Conservation (phyloP, 371 early-diverging fungal species). For the Blakeslea trispora region DNA sequence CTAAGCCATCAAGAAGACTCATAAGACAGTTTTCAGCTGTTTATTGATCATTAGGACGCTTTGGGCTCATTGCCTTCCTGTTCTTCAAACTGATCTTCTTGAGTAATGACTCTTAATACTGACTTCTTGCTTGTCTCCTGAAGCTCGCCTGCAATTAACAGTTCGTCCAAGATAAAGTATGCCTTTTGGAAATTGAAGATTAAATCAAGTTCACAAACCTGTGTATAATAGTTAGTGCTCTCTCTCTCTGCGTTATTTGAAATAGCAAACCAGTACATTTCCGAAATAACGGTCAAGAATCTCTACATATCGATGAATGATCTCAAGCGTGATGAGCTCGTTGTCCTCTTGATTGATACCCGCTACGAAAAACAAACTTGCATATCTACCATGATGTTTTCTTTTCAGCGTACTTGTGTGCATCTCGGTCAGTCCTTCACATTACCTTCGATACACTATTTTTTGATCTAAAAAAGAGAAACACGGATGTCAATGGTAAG, state of each 20-base stretch:
- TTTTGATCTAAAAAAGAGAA: conserved; percentile 85
- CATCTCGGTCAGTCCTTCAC: background rate
- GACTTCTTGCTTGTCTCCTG: conserved; percentile 84
- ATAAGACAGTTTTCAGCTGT: background rate
- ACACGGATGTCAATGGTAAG: too few species aligned
- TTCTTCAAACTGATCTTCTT: conserved; percentile 77
- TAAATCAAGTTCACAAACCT: conserved; percentile 89
- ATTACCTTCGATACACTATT: conserved; percentile 81
- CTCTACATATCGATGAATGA: conserved; percentile 97
- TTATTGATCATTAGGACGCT: conserved; percentile 25
- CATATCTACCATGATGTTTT: conserved; percentile 72
- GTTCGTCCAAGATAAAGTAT: conserved; percentile 84
- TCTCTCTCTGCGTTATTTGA: background rate
- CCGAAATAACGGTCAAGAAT: conserved; percentile 96
- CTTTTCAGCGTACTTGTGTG: conserved; percentile 1
- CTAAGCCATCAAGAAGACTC: too few species aligned
- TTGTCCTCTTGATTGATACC: conserved; percentile 91
- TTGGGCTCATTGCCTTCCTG: conserved; percentile 67
- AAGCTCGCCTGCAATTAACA: conserved; percentile 82
- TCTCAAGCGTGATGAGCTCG: conserved; percentile 90
- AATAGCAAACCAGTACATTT: conserved; percentile 75
- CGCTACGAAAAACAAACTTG: conserved; percentile 94
- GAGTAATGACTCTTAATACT: conserved; percentile 71
- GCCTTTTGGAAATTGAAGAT: conserved; percentile 91
- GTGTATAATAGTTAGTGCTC: conserved; percentile 3